Evolutionary conservation across 2,329 filamentous ascomycete genomes (phyloP), one percentile per base, ranked within the genome.

Genomic region (Ceratocystis diversiconidia): DNA sequence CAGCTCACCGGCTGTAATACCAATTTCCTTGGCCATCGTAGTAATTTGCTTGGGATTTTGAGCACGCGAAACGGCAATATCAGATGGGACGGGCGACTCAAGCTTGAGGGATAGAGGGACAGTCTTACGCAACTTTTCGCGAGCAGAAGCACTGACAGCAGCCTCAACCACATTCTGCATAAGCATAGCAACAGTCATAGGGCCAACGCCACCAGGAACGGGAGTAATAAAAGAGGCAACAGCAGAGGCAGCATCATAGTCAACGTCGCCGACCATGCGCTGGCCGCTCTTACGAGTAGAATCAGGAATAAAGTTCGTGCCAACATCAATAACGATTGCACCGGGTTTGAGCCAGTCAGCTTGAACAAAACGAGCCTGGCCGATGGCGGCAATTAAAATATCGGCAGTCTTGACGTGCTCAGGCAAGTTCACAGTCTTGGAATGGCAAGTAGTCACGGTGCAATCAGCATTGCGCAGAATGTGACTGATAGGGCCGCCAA

Each of bases 131-230:
- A 86, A 80, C 77, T 90, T 95, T 74, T 95, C 88, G 68, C 84
- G 83, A 69, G 94, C 89, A 69, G 94, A 94, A 73, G 90, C 92
- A 66, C 83, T 79, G 61, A 86, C 87, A 44, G 94, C 88, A 43
- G 92, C 87, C 70, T 92, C 88, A 65, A 97, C 88, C 7, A 97
- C 92, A 73, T 99, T 99, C 76, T 95, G 89, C 71, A 99, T 79
- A 61, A 99, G 81, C 94, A 99, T 99, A 68, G 94, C 94, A 69
- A 99, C 92, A 2, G 94, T 99, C 94, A 99, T 99, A 62, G 94
- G 94, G 0, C 94, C 94, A 67, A 99, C 94, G 75, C 94, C 94
- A 66, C 94, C 94, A 1, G 94, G 94, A 1, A 99, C 94, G 0
- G 94, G 94, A 1, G 94, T 99, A 72, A 99, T 96, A 72, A 89